A percentile compares a stretch with the other conserved stretches of the same genome.
phyloP scores from a whole-genome alignment of 2,329 filamentous ascomycete genomes.

The Nigrospora oryzae region DNA sequence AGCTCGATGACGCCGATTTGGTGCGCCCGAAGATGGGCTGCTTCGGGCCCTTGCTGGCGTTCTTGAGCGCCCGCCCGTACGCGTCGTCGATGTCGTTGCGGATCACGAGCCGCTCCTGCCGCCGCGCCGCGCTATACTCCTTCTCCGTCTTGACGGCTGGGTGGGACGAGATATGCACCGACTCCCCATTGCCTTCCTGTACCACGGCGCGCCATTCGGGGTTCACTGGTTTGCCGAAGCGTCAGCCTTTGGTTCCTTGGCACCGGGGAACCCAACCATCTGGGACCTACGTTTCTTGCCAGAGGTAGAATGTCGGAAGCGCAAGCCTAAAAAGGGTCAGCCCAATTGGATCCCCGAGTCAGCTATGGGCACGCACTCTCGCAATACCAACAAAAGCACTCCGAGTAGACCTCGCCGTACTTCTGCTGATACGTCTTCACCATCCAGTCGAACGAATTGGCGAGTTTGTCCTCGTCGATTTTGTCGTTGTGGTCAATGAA shows the following conservation, averaged over 20 bases:
- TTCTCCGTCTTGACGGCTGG: neutral
- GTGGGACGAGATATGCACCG: constrained; percentile 2
- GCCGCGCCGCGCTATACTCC: neutral
- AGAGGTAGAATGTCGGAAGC: neutral
- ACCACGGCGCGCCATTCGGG: neutral
- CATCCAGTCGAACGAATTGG: constrained; percentile 60
- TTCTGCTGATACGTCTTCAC: constrained; percentile 55
- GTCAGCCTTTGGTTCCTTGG: neutral
- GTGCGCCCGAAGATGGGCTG: neutral
- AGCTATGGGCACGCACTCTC: constrained; percentile 37
- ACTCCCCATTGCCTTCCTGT: neutral
- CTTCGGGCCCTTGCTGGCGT: constrained; percentile 1
- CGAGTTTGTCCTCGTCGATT: constrained; percentile 56
- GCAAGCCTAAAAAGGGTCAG: neutral
- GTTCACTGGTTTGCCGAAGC: neutral
- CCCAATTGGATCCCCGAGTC: no score
- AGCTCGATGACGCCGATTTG: neutral
- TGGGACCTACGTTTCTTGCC: neutral
- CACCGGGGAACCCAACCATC: no score
- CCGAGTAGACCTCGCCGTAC: constrained; percentile 56
- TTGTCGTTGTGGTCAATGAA: constrained; percentile 79
- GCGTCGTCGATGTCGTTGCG: constrained; percentile 2
- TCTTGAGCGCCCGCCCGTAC: neutral
- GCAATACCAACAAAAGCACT: constrained; percentile 74
- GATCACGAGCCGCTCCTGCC: constrained; percentile 3